These are phyloP conservation scores for Aureobasidium sp. DNA, from an alignment of 2,329 filamentous ascomycete species.

Conservation along the genomic window DNA sequence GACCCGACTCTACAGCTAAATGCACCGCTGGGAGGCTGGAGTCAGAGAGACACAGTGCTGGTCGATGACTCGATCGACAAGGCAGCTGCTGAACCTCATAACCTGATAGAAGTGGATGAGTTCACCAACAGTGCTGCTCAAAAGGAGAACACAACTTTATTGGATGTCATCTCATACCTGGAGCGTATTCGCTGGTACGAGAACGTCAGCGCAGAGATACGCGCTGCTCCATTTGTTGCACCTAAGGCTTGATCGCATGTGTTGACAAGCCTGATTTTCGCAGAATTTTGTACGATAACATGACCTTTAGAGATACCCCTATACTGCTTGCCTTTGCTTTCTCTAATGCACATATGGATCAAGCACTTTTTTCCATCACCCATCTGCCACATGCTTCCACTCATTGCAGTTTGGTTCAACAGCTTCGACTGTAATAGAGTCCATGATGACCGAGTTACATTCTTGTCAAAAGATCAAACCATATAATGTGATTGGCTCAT, in stretches of 20 bases:
- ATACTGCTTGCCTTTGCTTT: background rate
- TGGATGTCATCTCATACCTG: conserved; percentile 5
- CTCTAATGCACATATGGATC: background rate
- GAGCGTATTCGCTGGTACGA: conserved; percentile 4
- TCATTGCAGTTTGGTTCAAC: too few species aligned
- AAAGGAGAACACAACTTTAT: background rate
- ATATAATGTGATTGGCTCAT: too few species aligned
- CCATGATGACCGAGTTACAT: too few species aligned
- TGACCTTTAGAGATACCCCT: background rate
- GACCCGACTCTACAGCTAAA: conserved; percentile 34
- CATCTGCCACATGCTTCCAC: too few species aligned
- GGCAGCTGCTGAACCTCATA: conserved; percentile 73
- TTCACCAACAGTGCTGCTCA: conserved; percentile 40
- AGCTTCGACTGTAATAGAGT: too few species aligned
- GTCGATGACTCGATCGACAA: conserved; percentile 83
- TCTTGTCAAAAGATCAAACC: too few species aligned
- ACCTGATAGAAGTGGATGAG: conserved; percentile 73
- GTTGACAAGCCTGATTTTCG: background rate
- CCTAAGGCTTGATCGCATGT: background rate
- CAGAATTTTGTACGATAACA: background rate
- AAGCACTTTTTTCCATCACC: background rate
- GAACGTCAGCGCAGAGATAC: conserved; percentile 3
- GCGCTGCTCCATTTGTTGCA: background rate
- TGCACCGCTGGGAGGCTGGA: conserved; percentile 50
- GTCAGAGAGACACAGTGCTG: conserved; percentile 79